These are phyloP conservation scores for Calonectria pseudoturangicola DNA, from an alignment of 2,329 filamentous ascomycete genomes.

Conservation along the genomic window DNA sequence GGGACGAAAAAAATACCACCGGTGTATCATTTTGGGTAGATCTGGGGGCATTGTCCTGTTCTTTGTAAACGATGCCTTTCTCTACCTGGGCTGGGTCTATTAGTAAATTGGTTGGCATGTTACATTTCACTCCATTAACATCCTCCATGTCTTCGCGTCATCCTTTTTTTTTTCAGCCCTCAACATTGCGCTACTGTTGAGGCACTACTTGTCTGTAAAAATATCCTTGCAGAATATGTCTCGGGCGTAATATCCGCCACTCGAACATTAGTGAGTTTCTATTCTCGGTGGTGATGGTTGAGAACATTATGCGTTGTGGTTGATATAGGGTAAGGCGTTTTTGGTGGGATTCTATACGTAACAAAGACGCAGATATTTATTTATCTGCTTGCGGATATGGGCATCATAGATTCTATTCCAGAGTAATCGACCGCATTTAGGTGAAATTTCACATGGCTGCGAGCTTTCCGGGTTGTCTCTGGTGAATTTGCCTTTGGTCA, in stretches of 20 bases:
- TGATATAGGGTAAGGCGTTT: background rate
- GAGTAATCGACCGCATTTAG: background rate
- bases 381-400: background rate
- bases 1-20: background rate
- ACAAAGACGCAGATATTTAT: no score
- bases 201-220: background rate
- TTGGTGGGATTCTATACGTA: no score
- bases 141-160: background rate
- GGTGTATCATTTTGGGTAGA: background rate
- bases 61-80: background rate
- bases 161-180: background rate
- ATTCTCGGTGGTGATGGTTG: background rate
- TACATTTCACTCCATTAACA: background rate
- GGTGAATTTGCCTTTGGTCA: background rate
- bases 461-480: slow-evolving; percentile 3
- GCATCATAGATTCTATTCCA: background rate
- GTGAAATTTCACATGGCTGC: background rate
- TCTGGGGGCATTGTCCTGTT: background rate
- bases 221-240: background rate
- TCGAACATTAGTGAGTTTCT: background rate
- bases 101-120: background rate
- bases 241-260: background rate
- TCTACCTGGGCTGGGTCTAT: background rate
- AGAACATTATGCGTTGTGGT: background rate
- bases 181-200: background rate